Evolutionary conservation across 2,329 filamentous ascomycete genomes (phyloP).

Genomic region (Neocatenulostroma microsporum): DNA sequence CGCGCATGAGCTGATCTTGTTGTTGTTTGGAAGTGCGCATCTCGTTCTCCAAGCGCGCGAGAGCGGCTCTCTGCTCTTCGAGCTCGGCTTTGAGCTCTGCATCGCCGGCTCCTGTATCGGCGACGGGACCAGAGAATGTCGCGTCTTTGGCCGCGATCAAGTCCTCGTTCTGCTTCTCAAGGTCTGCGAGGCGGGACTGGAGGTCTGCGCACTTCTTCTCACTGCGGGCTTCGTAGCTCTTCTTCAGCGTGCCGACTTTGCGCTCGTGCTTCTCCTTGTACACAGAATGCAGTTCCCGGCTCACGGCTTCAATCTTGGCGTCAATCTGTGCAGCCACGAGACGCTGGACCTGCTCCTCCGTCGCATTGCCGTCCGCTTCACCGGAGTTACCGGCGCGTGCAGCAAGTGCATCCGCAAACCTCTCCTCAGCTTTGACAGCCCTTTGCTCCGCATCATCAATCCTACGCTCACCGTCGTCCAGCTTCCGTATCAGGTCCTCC

Average conservation of each 20-base stretch:
- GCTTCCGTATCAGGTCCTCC: conserved; percentile 65
- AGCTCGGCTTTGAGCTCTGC: conserved; percentile 38
- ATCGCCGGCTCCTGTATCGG: conserved; percentile 15
- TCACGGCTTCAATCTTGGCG: conserved; percentile 68
- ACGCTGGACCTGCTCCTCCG: conserved; percentile 38
- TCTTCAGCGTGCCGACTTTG: conserved; percentile 83
- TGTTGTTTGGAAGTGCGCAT: conserved; percentile 62
- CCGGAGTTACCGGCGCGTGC: conserved; percentile 20
- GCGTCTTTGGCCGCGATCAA: conserved; percentile 56
- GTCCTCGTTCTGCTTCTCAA: conserved; percentile 66
- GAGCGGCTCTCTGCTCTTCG: conserved; percentile 62
- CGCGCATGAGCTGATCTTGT: conserved; percentile 58
- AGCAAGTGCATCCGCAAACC: conserved; percentile 55
- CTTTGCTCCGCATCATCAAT: conserved; percentile 66
- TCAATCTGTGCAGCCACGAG: conserved; percentile 62
- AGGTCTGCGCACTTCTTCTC: conserved; percentile 80
- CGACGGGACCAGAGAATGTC: conserved; percentile 51
- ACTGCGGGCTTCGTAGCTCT: conserved; percentile 74
- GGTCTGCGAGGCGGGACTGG: conserved; percentile 60
- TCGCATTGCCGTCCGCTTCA: conserved; percentile 26
- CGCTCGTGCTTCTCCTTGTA: conserved; percentile 98
- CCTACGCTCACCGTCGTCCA: conserved; percentile 69
- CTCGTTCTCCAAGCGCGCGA: conserved; percentile 67
- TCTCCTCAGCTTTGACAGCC: conserved; percentile 58
- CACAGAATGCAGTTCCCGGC: conserved; percentile 77